These are phyloP conservation scores for Neonectria ditissima DNA, from an alignment of 2,329 filamentous ascomycete genomes.

Conservation along the genomic window DNA sequence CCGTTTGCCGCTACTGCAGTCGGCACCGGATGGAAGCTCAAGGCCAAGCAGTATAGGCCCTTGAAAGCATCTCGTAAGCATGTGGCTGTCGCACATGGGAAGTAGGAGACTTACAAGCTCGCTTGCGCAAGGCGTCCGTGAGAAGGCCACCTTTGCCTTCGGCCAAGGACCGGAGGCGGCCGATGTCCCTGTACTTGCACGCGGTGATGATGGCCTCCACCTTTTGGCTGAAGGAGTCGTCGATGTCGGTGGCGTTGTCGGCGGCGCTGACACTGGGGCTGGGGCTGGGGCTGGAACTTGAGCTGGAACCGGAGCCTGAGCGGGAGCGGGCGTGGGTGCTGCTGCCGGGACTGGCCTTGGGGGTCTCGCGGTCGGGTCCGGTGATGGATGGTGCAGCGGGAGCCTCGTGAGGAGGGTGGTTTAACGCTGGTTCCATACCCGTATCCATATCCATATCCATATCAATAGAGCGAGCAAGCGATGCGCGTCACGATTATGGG, in stretches of 20 bases:
- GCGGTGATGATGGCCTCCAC: conserved; percentile 62
- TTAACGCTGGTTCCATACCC: conserved; percentile 30
- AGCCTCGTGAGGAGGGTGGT: conserved; percentile 16
- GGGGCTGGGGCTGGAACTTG: conserved; percentile 26
- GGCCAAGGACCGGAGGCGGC: conserved; percentile 68
- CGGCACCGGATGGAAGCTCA: conserved; percentile 27
- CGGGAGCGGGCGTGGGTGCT: conserved; percentile 20
- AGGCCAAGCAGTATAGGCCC: conserved; percentile 72
- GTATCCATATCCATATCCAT: not conserved
- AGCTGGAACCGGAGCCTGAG: conserved; percentile 18
- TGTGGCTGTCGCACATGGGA: conserved; percentile 8
- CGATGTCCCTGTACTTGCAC: conserved; percentile 68
- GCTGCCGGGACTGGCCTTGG: conserved; percentile 23
- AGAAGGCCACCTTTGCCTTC: conserved; percentile 75
- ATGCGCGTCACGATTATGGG: conserved; percentile 5
- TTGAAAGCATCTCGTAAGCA: conserved; percentile 48
- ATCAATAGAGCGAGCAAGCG: conserved; percentile 18
- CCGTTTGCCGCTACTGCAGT: conserved; percentile 18
- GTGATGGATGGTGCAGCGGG: conserved; percentile 6
- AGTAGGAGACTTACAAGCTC: conserved; percentile 76
- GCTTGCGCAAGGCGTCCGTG: conserved; percentile 74
- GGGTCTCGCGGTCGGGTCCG: conserved; percentile 27
- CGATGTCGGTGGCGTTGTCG: conserved; percentile 24
- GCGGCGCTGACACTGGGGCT: conserved; percentile 16
- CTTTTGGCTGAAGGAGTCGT: conserved; percentile 45